Base-by-base conservation (phyloP, 306 rosid genomes). In the Datisca glomerata region DNA sequence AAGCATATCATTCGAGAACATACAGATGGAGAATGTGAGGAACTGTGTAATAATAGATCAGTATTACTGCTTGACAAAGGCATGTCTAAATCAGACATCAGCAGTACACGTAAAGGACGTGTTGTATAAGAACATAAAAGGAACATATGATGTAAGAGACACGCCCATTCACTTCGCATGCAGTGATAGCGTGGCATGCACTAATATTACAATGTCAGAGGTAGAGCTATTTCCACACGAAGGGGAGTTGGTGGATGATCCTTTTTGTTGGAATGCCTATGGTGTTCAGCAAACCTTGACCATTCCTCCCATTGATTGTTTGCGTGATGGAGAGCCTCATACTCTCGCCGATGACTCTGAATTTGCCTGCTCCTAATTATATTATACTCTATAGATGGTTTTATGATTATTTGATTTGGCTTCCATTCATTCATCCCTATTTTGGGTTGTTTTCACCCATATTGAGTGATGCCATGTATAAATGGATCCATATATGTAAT, bases 161-260 rank as follows among this genome's bases (percentile, higher is more conserved):
- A 75, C 95, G 36, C 93, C 93, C 0, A 84, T 84, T 6, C 95
- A 84, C 63, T 84, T 84, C 51, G 93, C 93, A 0, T 84, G 96
- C 47, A 85, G 93, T 19, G 96, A 85, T 64, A 41, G 66, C 0
- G 58, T 85, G 19, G 69, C 96, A 7, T 85, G 93, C 75, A 85
- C 93, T 20, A 80, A 85, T 70, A 68, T 80, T 18, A 71, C 75
- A 4, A 73, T 85, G 14, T 71, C 81, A 10, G 96, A 85, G 19
- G 66, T 85, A 18, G 96, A 85, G 69, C 77, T 80, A 18, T 43
- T 59, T 16, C 96, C 93, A 1, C 43, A 64, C 4, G 87, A 80
- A 57, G 87, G 96, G 3, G 45, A 61, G 18, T 50, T 85, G 2
- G 7, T 80, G n/a, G 87, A 80, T 15, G 73, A 85, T 21, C 93